A percentile compares a stretch with the other conserved stretches of the same genome.
phyloP scores from a whole-genome alignment of 2,329 filamentous ascomycete genomes.

The Ambrosiella cleistominuta region DNA sequence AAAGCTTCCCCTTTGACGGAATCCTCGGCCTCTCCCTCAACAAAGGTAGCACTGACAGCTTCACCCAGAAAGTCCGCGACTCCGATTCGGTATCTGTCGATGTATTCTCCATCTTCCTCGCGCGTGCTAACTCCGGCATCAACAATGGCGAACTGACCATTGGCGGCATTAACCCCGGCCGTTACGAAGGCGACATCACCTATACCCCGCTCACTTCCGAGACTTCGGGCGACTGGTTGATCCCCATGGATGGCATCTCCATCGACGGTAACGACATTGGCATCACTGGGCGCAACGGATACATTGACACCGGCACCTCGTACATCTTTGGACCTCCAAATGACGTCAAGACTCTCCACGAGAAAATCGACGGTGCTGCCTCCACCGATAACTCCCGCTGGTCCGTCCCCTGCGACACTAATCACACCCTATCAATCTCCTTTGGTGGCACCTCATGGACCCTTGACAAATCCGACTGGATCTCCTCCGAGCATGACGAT shows the following conservation, averaged over 20 bases:
- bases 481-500: conserved; percentile 28
- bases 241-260: conserved; percentile 47
- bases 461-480: conserved; percentile 55
- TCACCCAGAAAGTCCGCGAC: conserved; percentile 44
- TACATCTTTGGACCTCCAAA: conserved; percentile 54
- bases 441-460: conserved; percentile 52
- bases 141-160: conserved; percentile 66
- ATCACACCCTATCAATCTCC: conserved; percentile 39
- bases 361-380: conserved; percentile 43
- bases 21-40: conserved; percentile 63
- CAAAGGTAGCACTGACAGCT: conserved; percentile 41
- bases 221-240: conserved; percentile 49
- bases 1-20: conserved; percentile 67
- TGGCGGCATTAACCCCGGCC: conserved; percentile 48
- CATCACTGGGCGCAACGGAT: conserved; percentile 41
- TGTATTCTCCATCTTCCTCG: conserved; percentile 50
- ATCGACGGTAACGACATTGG: conserved; percentile 41
- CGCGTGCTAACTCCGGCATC: conserved; percentile 43
- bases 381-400: conserved; percentile 44
- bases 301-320: conserved; percentile 72
- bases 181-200: conserved; percentile 49
- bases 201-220: conserved; percentile 41
- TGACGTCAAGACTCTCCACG: conserved; percentile 52
- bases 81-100: conserved; percentile 35
- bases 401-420: conserved; percentile 55